Evolutionary conservation across 2,329 filamentous ascomycete species (phyloP).

Genomic region (Pseudogymnoascus sp.): DNA sequence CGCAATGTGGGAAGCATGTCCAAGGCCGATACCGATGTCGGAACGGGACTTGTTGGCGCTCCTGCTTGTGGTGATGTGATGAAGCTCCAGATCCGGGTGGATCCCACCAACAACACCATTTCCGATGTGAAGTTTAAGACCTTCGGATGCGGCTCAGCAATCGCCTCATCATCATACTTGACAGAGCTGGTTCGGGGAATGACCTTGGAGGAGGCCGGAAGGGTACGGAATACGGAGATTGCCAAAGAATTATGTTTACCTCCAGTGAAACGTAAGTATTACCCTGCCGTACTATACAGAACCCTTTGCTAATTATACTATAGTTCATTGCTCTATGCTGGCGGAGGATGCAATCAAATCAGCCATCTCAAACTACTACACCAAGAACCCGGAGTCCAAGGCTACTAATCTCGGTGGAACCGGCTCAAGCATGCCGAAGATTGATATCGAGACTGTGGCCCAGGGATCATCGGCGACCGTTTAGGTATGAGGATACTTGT

Average conservation of each 20-base stretch:
- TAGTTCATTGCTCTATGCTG: conserved; percentile 86
- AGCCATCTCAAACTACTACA: conserved; percentile 84
- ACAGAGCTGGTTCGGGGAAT: conserved; percentile 93
- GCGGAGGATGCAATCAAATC: conserved; percentile 90
- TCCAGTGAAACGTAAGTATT: conserved; percentile 69
- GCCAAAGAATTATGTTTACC: conserved; percentile 89
- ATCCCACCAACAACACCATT: conserved; percentile 79
- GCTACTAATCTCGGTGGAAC: conserved; percentile 71
- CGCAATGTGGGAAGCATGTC: conserved; percentile 71
- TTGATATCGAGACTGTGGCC: conserved; percentile 50
- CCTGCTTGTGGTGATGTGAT: conserved; percentile 88
- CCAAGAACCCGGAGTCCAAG: conserved; percentile 72
- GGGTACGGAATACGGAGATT: conserved; percentile 95
- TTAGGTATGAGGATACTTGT: neutral
- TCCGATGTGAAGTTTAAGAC: conserved; percentile 97
- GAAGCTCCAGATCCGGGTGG: conserved; percentile 89
- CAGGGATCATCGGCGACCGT: conserved; percentile 30
- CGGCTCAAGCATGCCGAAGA: conserved; percentile 56
- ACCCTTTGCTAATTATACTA: conserved; percentile 20
- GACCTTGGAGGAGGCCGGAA: conserved; percentile 86
- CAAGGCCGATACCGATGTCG: conserved; percentile 74
- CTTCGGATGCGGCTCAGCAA: conserved; percentile 88
- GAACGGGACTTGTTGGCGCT: conserved; percentile 84
- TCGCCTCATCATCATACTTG: conserved; percentile 88
- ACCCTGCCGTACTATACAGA: neutral